Evolutionary conservation across 352 stramenopile genomes (phyloP).

Genomic region (Pythium aphanidermatum): DNA sequence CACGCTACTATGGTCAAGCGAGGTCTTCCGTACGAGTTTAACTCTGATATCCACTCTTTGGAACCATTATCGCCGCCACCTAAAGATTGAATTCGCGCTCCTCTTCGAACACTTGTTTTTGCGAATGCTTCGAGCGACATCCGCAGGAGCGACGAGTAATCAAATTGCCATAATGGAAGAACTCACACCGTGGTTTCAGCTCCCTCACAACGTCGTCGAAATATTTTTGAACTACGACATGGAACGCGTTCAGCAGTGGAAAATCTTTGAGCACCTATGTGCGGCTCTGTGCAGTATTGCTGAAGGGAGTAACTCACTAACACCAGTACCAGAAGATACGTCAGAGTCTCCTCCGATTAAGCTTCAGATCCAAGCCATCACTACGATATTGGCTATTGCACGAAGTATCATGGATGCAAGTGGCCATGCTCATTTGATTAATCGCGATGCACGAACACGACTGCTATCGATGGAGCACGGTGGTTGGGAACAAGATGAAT

Average conservation of each 20-base stretch:
- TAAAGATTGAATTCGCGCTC: constrained; percentile 79
- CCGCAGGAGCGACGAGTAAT: constrained; percentile 36
- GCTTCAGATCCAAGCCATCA: constrained; percentile 64
- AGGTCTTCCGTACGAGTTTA: constrained; percentile 56
- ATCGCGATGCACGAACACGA: constrained; percentile 61
- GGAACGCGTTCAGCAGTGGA: constrained; percentile 84
- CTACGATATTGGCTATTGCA: constrained; percentile 64
- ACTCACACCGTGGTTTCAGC: constrained; percentile 68
- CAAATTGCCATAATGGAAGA: constrained; percentile 79
- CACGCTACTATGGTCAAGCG: constrained; percentile 44
- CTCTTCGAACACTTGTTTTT: constrained; percentile 81
- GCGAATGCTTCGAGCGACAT: constrained; percentile 54
- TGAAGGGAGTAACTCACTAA: constrained; percentile 38
- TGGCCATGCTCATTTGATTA: constrained; percentile 82
- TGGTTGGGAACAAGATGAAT: constrained; percentile 81
- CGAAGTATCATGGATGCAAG: constrained; percentile 85
- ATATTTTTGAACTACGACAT: constrained; percentile 88
- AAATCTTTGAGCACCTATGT: constrained; percentile 84
- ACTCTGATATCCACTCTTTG: constrained; percentile 70
- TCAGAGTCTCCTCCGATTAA: constrained; percentile 24
- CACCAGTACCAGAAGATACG: constrained; percentile 28
- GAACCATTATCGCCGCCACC: constrained; percentile 78
- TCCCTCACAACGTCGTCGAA: constrained; percentile 83
- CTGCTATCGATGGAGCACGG: constrained; percentile 80
- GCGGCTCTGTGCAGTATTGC: constrained; percentile 66